Conservation (phyloP, 768 basidiomycete species). For the Suillus lakei region DNA sequence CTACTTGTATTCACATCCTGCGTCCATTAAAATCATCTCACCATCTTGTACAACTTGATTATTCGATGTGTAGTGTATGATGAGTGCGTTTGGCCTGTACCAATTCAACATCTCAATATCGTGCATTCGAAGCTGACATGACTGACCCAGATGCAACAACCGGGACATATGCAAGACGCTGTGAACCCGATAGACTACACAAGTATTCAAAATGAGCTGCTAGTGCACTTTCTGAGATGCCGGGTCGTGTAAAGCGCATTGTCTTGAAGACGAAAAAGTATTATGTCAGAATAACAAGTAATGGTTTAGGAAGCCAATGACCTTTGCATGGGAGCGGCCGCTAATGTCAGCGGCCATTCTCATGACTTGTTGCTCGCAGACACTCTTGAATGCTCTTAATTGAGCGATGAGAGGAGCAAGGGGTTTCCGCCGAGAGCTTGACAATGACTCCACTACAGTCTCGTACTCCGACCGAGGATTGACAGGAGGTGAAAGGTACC, state of each 20-base stretch:
- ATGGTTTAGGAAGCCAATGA: conserved; percentile 31
- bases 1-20: conserved; percentile 91
- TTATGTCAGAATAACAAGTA: neutral
- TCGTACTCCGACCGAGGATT: conserved; percentile 53
- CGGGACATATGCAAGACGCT: conserved; percentile 95
- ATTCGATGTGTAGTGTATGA: conserved; percentile 95
- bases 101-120: neutral
- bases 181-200: conserved; percentile 77
- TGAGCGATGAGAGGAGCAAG: conserved; percentile 73
- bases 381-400: conserved; percentile 80
- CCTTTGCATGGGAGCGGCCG: conserved; percentile 82
- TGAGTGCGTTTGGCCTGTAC: conserved; percentile 79
- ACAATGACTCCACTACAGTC: conserved; percentile 56
- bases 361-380: conserved; percentile 80
- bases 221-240: conserved; percentile 60
- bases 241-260: conserved; percentile 74
- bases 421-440: conserved; percentile 48
- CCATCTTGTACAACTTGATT: conserved; percentile 72
- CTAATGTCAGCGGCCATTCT: conserved; percentile 87
- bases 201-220: conserved; percentile 91
- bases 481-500: conserved; percentile 44
- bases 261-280: conserved; percentile 50
- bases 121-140: conserved; percentile 4
- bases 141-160: conserved; percentile 93
- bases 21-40: conserved; percentile 87